Evolutionary conservation across 192 early-diverging fungal species (phyloP).

Genomic region (Coemansia sp.): DNA sequence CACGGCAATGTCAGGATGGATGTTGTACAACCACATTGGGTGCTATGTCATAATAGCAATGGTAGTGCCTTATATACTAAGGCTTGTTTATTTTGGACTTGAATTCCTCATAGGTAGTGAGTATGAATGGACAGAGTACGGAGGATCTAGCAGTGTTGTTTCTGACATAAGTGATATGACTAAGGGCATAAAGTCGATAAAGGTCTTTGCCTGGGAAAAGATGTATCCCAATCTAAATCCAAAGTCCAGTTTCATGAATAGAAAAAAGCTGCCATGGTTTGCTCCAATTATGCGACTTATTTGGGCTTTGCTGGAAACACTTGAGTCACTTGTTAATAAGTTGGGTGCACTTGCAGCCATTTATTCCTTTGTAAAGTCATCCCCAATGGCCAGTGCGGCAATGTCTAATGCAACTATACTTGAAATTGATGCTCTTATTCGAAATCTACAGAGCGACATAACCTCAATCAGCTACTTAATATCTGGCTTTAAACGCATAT

Average conservation of each 20-base stretch:
- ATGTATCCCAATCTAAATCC: neutral
- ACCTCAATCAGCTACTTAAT: neutral
- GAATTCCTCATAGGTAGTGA: neutral
- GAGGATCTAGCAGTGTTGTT: neutral
- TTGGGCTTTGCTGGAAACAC: neutral
- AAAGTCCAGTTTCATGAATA: neutral
- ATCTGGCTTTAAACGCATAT: neutral
- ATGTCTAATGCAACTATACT: neutral
- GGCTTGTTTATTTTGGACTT: neutral
- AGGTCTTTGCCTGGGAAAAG: neutral
- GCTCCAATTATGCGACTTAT: neutral
- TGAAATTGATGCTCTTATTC: neutral
- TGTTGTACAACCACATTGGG: conserved; percentile 25
- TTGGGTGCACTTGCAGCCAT: neutral
- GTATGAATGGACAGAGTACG: neutral
- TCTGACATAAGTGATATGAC: neutral
- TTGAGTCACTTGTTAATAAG: neutral
- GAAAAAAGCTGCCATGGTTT: neutral
- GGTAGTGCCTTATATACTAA: neutral
- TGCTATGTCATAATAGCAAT: conserved; percentile 17
- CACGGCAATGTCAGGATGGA: neutral
- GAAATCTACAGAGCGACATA: neutral
- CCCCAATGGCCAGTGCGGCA: neutral
- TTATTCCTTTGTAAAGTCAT: neutral
- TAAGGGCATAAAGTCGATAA: neutral